Evolutionary conservation across 169 alveolate species (phyloP).

Genomic region (Babesia ovis): DNA sequence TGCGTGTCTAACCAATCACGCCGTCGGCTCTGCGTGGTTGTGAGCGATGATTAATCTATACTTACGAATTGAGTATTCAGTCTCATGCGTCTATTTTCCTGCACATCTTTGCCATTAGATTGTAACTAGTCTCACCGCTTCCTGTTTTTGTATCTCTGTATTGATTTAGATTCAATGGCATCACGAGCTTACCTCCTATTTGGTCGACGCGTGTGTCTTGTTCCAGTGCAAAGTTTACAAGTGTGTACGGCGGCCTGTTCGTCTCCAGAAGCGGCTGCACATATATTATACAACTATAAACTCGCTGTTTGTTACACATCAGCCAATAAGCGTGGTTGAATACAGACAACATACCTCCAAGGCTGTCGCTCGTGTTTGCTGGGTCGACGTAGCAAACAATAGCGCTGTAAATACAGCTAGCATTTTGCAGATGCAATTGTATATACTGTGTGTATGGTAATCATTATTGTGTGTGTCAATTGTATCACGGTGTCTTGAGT

Average conservation of each 20-base stretch:
- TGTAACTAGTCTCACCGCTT: neutral
- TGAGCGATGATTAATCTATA: neutral
- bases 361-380: neutral
- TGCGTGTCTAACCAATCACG: slow-evolving; percentile 28
- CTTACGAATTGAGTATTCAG: slow-evolving; percentile 34
- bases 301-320: too few relatives aligned
- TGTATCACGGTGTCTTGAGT: neutral
- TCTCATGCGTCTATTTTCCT: slow-evolving; percentile 10
- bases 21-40: slow-evolving; percentile 24
- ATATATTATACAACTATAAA: neutral
- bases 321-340: neutral
- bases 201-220: slow-evolving; percentile 48
- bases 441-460: neutral
- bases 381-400: neutral
- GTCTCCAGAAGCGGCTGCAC: slow-evolving; percentile 63
- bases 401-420: neutral
- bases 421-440: slow-evolving; percentile 4
- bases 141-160: slow-evolving; percentile 22
- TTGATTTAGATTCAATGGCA: neutral
- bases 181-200: slow-evolving; percentile 22
- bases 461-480: neutral
- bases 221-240: slow-evolving; percentile 58
- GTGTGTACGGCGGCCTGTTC: slow-evolving; percentile 66
- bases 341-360: slow-evolving; percentile 5
- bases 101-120: neutral